Percentiles rank a stretch among this genome's conserved stretches.
Conservation (phyloP, 148 eudicot genomes). For the Amaranthus hypochondriacus region DNA sequence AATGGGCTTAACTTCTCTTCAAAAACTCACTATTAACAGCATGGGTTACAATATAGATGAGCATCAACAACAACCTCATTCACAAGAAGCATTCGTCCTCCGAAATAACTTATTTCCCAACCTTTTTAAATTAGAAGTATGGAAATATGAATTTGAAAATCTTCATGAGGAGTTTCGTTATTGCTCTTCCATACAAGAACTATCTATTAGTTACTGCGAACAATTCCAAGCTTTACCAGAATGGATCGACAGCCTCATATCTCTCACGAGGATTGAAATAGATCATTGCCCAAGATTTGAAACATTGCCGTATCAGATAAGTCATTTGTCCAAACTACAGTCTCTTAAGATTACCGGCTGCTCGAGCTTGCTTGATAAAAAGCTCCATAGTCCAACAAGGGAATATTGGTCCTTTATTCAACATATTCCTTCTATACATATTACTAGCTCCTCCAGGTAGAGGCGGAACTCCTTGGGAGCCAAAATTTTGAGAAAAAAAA, state of each 20-base stretch:
- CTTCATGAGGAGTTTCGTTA: slow-evolving; percentile 7
- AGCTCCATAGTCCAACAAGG: not conserved
- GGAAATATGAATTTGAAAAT: not conserved
- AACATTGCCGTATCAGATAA: not conserved
- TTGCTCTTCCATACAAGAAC: not conserved
- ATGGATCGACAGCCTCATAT: slow-evolving; percentile 8
- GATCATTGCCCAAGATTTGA: not conserved
- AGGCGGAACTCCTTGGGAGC: too few species aligned
- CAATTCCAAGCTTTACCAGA: not conserved
- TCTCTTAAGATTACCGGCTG: not conserved
- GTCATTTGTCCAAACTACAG: not conserved
- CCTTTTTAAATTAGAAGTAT: not conserved
- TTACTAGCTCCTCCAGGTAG: too few species aligned
- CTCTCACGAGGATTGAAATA: not conserved
- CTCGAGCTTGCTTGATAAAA: not conserved
- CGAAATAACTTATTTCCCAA: slow-evolving; percentile 3
- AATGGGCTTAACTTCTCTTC: not conserved
- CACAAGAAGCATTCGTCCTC: not conserved
- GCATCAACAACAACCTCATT: not conserved
- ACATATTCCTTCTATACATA: not conserved
- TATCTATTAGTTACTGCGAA: not conserved
- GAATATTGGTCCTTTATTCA: slow-evolving; percentile 13
- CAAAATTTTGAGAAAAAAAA: too few species aligned
- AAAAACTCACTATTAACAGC: not conserved
- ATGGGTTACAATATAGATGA: too few species aligned